These are phyloP conservation scores for Leptographium radiaticola DNA, from an alignment of 2,329 filamentous ascomycete genomes.

Conservation along the genomic window DNA sequence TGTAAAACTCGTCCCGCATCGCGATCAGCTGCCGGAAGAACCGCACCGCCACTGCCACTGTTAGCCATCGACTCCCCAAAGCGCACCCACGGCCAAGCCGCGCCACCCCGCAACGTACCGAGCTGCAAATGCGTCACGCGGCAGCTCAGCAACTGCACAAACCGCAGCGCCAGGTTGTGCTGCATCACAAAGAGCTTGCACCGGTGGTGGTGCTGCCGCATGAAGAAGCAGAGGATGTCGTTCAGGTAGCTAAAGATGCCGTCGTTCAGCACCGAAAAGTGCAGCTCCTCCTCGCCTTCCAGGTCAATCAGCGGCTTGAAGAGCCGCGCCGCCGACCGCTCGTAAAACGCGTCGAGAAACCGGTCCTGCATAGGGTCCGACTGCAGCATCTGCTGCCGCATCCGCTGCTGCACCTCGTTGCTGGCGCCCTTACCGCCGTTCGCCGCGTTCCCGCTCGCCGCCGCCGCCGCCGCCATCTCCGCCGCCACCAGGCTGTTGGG, in stretches of 20 bases:
- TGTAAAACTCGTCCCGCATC: conserved; percentile 83
- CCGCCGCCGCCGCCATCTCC: conserved; percentile 36
- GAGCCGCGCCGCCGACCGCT: conserved; percentile 68
- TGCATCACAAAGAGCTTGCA: conserved; percentile 80
- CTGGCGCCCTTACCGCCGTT: conserved; percentile 12
- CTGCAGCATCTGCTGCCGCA: conserved; percentile 30
- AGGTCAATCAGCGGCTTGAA: conserved; percentile 80
- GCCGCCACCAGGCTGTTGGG: conserved; percentile 20
- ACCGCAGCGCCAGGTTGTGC: conserved; percentile 63
- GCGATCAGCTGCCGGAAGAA: conserved; percentile 82
- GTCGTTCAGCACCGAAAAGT: conserved; percentile 69
- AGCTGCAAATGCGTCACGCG: conserved; percentile 88
- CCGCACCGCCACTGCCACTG: conserved; percentile 60
- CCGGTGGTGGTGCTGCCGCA: conserved; percentile 74
- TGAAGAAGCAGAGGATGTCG: conserved; percentile 87
- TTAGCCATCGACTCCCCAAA: neutral
- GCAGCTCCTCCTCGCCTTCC: conserved; percentile 53
- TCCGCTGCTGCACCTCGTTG: conserved; percentile 50
- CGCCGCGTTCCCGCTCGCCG: conserved; percentile 35
- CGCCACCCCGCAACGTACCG: conserved; percentile 36
- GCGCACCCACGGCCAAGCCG: no score
- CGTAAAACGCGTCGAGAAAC: conserved; percentile 83
- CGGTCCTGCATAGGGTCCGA: conserved; percentile 66
- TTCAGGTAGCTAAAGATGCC: conserved; percentile 85
- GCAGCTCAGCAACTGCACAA: conserved; percentile 69